phyloP scores from a whole-genome alignment of 257 asterid genomes.

The Przewalskia tangutica region DNA sequence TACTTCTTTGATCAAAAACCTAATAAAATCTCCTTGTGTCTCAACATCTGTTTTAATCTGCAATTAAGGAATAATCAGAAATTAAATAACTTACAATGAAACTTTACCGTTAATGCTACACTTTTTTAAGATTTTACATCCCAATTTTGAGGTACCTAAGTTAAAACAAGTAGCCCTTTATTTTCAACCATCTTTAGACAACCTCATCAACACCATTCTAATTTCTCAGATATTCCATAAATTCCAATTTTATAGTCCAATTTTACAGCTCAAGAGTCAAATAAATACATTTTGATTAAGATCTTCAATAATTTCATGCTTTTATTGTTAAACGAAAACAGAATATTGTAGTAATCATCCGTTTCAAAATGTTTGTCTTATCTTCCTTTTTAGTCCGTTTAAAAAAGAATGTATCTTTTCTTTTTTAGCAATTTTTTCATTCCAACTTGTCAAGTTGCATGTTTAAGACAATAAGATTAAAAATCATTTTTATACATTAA shows the following conservation, averaged over 20 bases:
- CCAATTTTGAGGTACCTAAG: neutral
- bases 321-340: neutral
- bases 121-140: neutral
- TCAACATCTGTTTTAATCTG: slow-evolving; percentile 97
- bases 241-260: neutral
- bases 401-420: too few relatives aligned
- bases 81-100: neutral
- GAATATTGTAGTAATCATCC: too few relatives aligned
- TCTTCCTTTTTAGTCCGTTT: too few relatives aligned
- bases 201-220: neutral
- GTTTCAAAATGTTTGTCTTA: too few relatives aligned
- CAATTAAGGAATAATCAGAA: slow-evolving; percentile 9
- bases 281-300: neutral
- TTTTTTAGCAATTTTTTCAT: too few relatives aligned
- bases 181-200: neutral
- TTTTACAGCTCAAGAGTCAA: neutral
- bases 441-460: too few relatives aligned
- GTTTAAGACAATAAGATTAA: too few relatives aligned
- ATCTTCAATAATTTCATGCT: neutral
- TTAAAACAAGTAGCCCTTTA: neutral
- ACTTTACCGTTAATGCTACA: neutral
- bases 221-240: neutral
- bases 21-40: slow-evolving; percentile 90
- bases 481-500: too few relatives aligned
- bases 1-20: slow-evolving; percentile 82